Evolutionary conservation across 1,284 basidiomycete genomes (phyloP), one percentile per base, ranked within the genome.

Genomic region (Mycosarcoma maydis): DNA sequence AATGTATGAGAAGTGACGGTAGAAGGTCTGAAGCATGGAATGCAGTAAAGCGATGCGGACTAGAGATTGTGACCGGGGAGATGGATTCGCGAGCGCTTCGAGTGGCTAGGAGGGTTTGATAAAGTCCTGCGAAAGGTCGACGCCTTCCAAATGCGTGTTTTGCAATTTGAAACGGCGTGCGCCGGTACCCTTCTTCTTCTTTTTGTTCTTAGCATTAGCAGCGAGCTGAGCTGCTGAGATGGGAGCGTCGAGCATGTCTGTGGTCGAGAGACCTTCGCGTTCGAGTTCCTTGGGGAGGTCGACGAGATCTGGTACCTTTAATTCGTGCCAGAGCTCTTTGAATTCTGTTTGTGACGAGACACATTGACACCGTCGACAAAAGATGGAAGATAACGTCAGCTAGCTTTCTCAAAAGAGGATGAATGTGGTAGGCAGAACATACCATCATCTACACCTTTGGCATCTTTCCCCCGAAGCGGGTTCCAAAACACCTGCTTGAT

Each of bases 401-500:
- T 3, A 34, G 10, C 6, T 19, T 16, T 26, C 14, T 13, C 4
- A 40, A 23, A 14, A 42, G 26, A 30, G 26, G n/a, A n/a, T 13
- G 24, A 19, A 3, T 19, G 10, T 4, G 40, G 16, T 24, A 20
- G 23, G 38, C 16, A 3, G 4, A 9, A 58, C 87, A 53, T 60
- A 90, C 92, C 92, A 84, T 92, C 88, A 82, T 94, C 92, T 9
- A 94, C 88, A 17, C 84, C 81, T 36, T 72, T 89, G 6, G 88
- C 90, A 68, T 91, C 89, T 22, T 86, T 86, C 0, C 88, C 87
- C 71, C 90, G 90, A 40, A 94, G 86, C 79, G 93, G 92, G 75
- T 95, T 94, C 88, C 90, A 92, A 76, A 93, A 94, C 0, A 94
- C 92, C 87, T 91, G 90, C 62, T 76, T 77, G 55, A 78, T 73